phyloP scores from a whole-genome alignment of 306 rosid species.

The Lablab purpureus region DNA sequence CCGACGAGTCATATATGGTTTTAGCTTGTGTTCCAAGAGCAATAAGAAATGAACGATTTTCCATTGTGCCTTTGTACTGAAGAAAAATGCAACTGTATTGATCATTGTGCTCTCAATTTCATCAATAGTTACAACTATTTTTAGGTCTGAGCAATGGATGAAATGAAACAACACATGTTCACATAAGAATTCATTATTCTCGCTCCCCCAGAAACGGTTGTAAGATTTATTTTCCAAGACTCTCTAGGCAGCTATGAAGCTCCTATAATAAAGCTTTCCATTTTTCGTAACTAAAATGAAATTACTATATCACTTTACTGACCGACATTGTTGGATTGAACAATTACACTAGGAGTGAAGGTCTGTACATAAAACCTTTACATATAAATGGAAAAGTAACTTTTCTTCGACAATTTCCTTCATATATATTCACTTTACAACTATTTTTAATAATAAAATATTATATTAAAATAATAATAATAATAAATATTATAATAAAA shows the following conservation, averaged over 20 bases:
- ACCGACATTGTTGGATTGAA: not conserved
- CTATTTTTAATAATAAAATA: no score
- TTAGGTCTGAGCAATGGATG: not conserved
- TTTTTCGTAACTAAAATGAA: not conserved
- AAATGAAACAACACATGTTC: no score
- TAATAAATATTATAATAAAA: no score
- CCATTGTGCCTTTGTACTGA: not conserved
- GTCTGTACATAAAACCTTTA: no score
- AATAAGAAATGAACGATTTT: not conserved
- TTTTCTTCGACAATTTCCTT: no score
- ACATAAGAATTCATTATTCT: no score
- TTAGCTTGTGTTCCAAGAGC: not conserved
- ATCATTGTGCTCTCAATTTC: not conserved
- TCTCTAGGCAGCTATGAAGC: not conserved
- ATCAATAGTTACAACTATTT: not conserved
- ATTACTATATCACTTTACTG: no score
- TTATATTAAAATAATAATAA: no score
- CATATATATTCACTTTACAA: no score
- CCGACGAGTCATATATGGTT: not conserved
- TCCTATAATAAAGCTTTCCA: not conserved
- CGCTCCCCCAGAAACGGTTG: not conserved
- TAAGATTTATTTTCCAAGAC: not conserved
- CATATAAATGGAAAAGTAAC: no score
- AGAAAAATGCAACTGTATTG: not conserved
- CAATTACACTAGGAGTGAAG: not conserved